These are phyloP conservation scores for Andrographis paniculata DNA, from an alignment of 305 asterid species.

Conservation along the genomic window DNA sequence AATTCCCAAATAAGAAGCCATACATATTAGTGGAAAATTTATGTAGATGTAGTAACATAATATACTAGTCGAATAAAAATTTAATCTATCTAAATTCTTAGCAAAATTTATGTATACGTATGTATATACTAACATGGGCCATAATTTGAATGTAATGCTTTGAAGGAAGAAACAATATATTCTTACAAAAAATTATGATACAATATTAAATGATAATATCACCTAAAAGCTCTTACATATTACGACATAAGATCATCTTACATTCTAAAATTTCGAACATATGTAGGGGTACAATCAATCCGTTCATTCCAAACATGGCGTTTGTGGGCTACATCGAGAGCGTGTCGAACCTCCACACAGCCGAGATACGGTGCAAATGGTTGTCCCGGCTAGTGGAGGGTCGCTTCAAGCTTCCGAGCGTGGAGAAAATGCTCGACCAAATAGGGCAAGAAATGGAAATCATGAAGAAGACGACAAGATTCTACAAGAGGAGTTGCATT, in stretches of 20 bases:
- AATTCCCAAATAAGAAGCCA: too few species aligned
- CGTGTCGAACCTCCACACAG: conserved; percentile 76
- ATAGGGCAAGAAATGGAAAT: conserved; percentile 58
- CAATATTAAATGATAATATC: too few species aligned
- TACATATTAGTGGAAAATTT: too few species aligned
- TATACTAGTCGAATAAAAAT: too few species aligned
- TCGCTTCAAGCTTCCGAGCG: conserved; percentile 54
- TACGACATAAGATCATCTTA: background rate
- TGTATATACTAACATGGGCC: too few species aligned
- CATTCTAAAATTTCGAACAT: background rate
- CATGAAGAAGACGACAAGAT: conserved; percentile 65
- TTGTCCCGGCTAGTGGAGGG: conserved; percentile 46
- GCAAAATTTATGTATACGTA: too few species aligned
- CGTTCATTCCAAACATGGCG: conserved; percentile 75
- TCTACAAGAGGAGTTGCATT: conserved; percentile 77
- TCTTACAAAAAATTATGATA: too few species aligned
- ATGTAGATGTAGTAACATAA: too few species aligned
- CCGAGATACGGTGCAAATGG: conserved; percentile 88
- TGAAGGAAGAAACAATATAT: too few species aligned
- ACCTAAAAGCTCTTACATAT: background rate
- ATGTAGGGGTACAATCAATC: conserved; percentile 76
- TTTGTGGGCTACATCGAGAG: conserved; percentile 81
- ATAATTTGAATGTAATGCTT: too few species aligned
- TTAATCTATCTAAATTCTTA: too few species aligned
- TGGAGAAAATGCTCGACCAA: conserved; percentile 54